phyloP scores from a whole-genome alignment of 441 rosid genomes.

The Hura crepitans region DNA sequence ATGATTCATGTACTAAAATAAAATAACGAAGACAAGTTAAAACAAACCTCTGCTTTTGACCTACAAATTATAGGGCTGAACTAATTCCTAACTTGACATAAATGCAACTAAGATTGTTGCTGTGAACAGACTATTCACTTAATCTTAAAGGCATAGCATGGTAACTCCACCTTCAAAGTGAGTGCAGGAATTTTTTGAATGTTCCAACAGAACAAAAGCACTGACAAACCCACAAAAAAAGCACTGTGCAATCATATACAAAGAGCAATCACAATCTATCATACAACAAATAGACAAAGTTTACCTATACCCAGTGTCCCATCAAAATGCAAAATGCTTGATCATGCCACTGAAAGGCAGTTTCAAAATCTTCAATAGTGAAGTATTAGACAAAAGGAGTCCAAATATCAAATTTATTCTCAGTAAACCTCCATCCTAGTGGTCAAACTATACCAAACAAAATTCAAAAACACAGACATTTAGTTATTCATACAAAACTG shows the following conservation, averaged over 20 bases:
- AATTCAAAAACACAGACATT: too few species aligned
- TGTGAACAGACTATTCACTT: not conserved
- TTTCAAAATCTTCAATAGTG: not conserved
- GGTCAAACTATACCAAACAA: too few species aligned
- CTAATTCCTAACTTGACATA: not conserved
- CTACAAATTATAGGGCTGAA: not conserved
- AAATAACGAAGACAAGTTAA: not conserved
- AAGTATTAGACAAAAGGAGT: not conserved
- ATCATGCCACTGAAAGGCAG: not conserved
- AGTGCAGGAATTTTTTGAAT: not conserved
- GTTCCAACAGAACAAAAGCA: not conserved
- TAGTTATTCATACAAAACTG: not conserved
- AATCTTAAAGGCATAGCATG: not conserved
- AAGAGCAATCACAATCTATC: not conserved
- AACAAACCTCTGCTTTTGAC: not conserved
- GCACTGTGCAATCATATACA: not conserved
- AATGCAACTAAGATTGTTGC: not conserved
- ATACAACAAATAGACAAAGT: not conserved
- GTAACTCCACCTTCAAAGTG: conserved; percentile 2
- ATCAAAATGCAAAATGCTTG: not conserved
- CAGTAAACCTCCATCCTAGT: too few species aligned
- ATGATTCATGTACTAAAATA: conserved; percentile 6
- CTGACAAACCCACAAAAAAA: not conserved
- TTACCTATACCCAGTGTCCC: not conserved
- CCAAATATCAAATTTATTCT: not conserved